A percentile compares a stretch with the other conserved stretches of the same genome.
These are phyloP conservation scores for Cercospora sp. DNA, from an alignment of 2,329 filamentous ascomycete genomes.

Conservation along the genomic window DNA sequence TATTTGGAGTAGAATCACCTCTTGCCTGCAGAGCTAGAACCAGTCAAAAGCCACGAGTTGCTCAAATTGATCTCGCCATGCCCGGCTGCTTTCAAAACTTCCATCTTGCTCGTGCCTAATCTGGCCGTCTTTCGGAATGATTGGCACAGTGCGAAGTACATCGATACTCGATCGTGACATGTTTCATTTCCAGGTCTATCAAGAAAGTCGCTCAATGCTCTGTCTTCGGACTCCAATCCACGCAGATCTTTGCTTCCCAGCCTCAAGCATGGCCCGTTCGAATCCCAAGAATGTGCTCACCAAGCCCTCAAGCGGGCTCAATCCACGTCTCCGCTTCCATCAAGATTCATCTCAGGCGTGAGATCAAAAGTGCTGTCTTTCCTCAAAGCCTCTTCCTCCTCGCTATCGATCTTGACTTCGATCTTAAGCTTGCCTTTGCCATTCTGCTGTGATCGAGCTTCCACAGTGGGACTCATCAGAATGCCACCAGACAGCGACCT, in stretches of 20 bases:
- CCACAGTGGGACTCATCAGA: background rate
- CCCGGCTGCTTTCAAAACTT: too few relatives aligned
- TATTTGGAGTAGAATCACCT: background rate
- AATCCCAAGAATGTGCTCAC: background rate
- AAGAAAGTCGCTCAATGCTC: background rate
- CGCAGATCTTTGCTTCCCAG: background rate
- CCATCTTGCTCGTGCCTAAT: background rate
- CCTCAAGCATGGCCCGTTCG: background rate
- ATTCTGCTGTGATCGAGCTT: background rate
- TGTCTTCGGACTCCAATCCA: background rate
- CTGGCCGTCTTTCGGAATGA: background rate
- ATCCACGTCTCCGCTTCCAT: background rate
- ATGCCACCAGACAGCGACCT: background rate
- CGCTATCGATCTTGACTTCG: background rate
- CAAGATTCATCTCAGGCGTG: background rate
- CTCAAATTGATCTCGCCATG: too few relatives aligned
- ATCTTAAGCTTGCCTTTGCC: slow-evolving; percentile 14
- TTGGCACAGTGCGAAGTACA: background rate
- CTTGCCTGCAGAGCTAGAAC: background rate
- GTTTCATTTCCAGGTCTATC: background rate
- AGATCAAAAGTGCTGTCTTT: slow-evolving; percentile 11
- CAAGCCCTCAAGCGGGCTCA: background rate
- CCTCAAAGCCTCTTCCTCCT: slow-evolving; percentile 7
- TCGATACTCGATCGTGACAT: background rate
- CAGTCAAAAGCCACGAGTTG: background rate